A percentile compares a stretch with the other conserved stretches of the same genome.
phyloP scores from a whole-genome alignment of 163 green algal genomes.

The Chlamydomonas reinhardtii region DNA sequence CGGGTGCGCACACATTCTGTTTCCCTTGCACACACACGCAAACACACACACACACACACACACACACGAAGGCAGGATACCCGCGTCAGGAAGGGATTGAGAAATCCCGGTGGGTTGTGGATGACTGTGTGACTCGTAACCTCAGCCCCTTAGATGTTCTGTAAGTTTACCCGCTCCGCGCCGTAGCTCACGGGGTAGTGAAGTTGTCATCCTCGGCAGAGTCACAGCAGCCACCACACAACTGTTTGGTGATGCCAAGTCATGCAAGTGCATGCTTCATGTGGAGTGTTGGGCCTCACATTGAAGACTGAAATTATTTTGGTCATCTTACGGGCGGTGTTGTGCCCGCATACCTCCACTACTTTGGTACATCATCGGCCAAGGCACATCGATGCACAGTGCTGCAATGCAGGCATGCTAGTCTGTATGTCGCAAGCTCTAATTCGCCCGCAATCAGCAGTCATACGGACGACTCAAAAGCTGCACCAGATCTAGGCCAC shows the following conservation, averaged over 20 bases:
- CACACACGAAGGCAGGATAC: too few relatives aligned
- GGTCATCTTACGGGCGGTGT: slow-evolving; percentile 3
- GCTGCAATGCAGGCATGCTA: not conserved
- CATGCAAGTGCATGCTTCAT: not conserved
- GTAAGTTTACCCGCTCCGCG: not conserved
- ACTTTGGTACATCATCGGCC: slow-evolving; percentile 47
- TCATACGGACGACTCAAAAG: slow-evolving; percentile 48
- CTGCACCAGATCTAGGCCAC: not conserved
- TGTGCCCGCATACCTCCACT: slow-evolving; percentile 28
- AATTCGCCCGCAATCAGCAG: slow-evolving; percentile 32
- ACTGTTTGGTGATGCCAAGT: too few relatives aligned
- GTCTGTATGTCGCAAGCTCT: not conserved
- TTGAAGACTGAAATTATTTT: slow-evolving; percentile 47
- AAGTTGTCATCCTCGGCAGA: too few relatives aligned
- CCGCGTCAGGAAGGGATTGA: too few relatives aligned
- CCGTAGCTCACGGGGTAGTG: too few relatives aligned
- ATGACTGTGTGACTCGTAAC: not conserved
- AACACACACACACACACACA: too few relatives aligned
- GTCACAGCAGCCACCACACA: too few relatives aligned
- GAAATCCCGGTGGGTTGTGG: too few relatives aligned
- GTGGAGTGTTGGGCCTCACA: not conserved
- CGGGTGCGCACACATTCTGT: too few relatives aligned
- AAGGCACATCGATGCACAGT: too few relatives aligned
- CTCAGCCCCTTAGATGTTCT: slow-evolving; percentile 9
- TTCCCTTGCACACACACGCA: too few relatives aligned